Evolutionary conservation across 1,284 basidiomycete species (phyloP), one percentile per base, ranked within the genome.

Genomic region (Rhodotorula mucilaginosa): DNA sequence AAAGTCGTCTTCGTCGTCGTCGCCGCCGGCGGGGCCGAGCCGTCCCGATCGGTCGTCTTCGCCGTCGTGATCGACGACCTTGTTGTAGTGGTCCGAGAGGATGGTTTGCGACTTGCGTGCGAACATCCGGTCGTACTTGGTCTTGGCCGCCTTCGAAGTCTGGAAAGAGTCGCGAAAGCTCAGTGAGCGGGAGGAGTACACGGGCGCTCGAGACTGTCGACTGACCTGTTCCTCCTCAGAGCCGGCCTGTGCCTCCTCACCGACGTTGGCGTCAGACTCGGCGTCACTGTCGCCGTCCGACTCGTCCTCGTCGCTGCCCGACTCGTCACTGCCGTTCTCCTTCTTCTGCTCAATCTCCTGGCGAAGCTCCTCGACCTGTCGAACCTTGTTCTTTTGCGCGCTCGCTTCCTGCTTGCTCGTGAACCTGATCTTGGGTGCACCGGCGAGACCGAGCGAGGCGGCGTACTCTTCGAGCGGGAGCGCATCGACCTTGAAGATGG

Each of bases 101-200:
- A 98, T 90, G 75, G 89, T 90, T 81, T 97, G 95, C 81, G 98
- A 98, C 82, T 92, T 95, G 70, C 96, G 88, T 79, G 92, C 91
- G 80, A 99, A 99, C 93, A 99, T 97, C 65, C 93, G 88, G 81
- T 99, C 97, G 81, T 98, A 97, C 83, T 97, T 98, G 7, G 97
- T 98, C 71, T 68, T 92, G 66, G 72, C 69, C 26, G 57, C 70
- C 29, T 58, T 72, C 58, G 44, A 16, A 6, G 23, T 26, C 76
- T 51, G 75, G 56, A n/a, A 46, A 48, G 12, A 19, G 54, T 21
- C 8, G 47, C 10, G 7, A 12, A 15, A 12, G 56, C 48, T 21
- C 23, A 21, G 47, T 31, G 13, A 51, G 15, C 54, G 39, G 6
- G 46, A 48, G 15, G n/a, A 59, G 65, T 21, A 26, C 13, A 29